These are phyloP conservation scores for Rhinocladiella mackenziei DNA, from an alignment of 2,329 filamentous ascomycete species.

Conservation along the genomic window DNA sequence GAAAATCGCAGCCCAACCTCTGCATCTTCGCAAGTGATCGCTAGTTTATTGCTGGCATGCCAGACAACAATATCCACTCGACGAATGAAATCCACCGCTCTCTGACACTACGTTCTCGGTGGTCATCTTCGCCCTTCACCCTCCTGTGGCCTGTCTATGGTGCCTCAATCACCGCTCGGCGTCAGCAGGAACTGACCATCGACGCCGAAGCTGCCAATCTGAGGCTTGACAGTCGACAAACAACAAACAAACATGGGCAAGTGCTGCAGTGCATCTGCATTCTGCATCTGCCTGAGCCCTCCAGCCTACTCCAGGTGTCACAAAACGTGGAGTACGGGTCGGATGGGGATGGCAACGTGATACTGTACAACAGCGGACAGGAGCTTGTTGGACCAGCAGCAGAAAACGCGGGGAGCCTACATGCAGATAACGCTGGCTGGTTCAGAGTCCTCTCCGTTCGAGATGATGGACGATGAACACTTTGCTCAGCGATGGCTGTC, in stretches of 20 bases:
- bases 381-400: constrained; percentile 7
- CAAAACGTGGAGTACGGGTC: constrained; percentile 15
- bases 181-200: no score
- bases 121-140: neutral
- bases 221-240: no score
- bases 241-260: no score
- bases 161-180: no score
- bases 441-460: no score
- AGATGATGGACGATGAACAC: no score
- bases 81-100: constrained; percentile 2
- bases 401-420: constrained; percentile 18
- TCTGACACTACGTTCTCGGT: constrained; percentile 8
- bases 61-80: constrained; percentile 7
- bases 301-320: constrained; percentile 16
- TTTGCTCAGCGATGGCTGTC: no score
- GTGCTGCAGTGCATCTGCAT: no score
- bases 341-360: constrained; percentile 15
- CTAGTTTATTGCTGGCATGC: constrained; percentile 11
- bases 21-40: neutral
- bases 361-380: constrained; percentile 15
- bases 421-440: no score
- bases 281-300: constrained; percentile 6
- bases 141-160: no score
- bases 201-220: no score
- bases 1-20: constrained; percentile 22